Evolutionary conservation across 2,329 filamentous ascomycete genomes (phyloP).

Genomic region (Corynespora cassiicola): DNA sequence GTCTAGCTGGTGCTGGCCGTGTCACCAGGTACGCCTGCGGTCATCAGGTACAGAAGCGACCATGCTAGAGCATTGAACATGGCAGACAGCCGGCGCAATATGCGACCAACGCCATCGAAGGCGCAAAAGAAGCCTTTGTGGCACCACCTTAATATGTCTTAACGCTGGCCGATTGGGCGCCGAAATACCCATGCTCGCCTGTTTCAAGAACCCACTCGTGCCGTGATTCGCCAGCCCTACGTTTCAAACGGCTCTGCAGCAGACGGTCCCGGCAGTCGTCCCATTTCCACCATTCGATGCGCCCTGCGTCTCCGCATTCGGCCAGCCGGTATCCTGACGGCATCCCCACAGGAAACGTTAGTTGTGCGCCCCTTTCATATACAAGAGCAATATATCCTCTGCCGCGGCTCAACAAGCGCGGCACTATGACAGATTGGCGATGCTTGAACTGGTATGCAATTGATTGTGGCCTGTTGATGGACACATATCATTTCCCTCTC

Average conservation of each 20-base stretch:
- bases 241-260: constrained; percentile 16
- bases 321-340: constrained; percentile 7
- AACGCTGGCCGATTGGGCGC: no score
- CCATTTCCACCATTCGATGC: constrained; percentile 22
- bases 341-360: constrained; percentile 12
- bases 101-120: no score
- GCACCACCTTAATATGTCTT: no score
- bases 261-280: constrained; percentile 5
- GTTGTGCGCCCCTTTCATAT: constrained; percentile 23
- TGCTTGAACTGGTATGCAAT: constrained; percentile 7
- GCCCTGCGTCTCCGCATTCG: constrained; percentile 20
- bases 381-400: constrained; percentile 25
- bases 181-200: no score
- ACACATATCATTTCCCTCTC: constrained; percentile 11
- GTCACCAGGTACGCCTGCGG: no score
- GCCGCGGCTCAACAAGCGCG: constrained; percentile 13
- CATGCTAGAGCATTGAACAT: no score
- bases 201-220: no score
- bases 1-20: no score
- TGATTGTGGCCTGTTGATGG: constrained; percentile 21
- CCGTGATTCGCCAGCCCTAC: constrained; percentile 5
- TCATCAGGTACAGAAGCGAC: no score
- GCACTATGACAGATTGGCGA: constrained; percentile 15
- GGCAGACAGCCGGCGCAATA: no score
- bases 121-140: no score